Base-by-base conservation (phyloP, 257 asterid genomes). In the Paulownia fortunei region DNA sequence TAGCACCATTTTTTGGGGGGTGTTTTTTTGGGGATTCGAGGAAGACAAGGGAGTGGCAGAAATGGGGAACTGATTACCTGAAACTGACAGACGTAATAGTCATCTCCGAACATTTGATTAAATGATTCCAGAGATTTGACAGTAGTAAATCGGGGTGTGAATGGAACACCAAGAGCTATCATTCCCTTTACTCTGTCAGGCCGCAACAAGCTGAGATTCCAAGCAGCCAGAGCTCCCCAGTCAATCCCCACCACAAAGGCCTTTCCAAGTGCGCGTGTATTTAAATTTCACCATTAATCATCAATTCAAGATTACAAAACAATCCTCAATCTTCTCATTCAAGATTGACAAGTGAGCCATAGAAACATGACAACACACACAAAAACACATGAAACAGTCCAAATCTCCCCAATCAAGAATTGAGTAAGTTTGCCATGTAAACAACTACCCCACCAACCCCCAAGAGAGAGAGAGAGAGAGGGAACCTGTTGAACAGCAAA, bases 221-320 rank as follows among this genome's bases (percentile, higher is more conserved):
- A 86, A 37, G 92, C 88, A 60, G 86, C 88, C 16, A 65, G 73
- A 10, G 89, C 89, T 56, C 92, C 92, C 89, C 87, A 88, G 41
- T 86, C 88, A 37, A 18, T 75, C 62, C 88, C 92, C 61, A 80
- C 90, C 76, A 86, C 92, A 60, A 78, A 82, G 34, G 85, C 89
- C 89, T 81, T 32, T 15, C 30, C 16, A 42, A 41, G 18, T 23
- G n/a, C n/a, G 5, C 2, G 32, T 71, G 10, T 4, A 27, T 3
- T 36, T 19, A 27, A 7, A 61, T 60, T 10, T 36, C 37, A 59
- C 5, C 11, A 37, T 46, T 49, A 8, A 41, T 51, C 4, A 10
- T 12, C 11, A 32, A 19, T 24, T 39, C 23, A 72, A 65, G 56
- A 59, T 0, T 10, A 60, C 41, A 12, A 18, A 6, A 3, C 6